Evolutionary conservation across 164 flowering plant genomes (phyloP).

Genomic region (Aristolochia contorta): DNA sequence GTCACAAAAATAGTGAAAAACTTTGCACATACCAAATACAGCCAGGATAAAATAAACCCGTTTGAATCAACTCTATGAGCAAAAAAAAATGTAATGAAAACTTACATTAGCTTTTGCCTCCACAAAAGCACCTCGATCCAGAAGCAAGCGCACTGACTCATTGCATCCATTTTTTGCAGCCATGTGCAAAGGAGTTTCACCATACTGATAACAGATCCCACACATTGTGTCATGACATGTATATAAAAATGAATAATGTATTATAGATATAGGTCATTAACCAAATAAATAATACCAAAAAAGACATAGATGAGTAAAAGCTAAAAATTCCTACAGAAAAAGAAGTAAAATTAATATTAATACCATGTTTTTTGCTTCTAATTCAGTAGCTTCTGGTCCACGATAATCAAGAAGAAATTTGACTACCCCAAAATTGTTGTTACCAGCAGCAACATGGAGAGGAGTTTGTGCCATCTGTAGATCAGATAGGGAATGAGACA

Average conservation of each 20-base stretch:
- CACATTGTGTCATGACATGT: slow-evolving; percentile 2
- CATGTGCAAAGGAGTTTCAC: slow-evolving; percentile 98
- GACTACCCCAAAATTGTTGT: slow-evolving; percentile 57
- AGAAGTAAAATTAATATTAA: background rate
- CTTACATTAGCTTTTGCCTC: slow-evolving; percentile 91
- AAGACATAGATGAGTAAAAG: background rate
- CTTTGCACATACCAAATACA: background rate
- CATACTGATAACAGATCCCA: slow-evolving; percentile 49
- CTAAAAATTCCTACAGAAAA: background rate
- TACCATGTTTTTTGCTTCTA: slow-evolving; percentile 96
- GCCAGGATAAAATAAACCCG: background rate
- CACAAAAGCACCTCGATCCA: slow-evolving; percentile 67
- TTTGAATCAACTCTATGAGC: background rate
- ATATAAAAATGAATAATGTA: background rate
- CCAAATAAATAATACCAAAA: background rate
- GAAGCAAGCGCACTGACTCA: slow-evolving; percentile 70
- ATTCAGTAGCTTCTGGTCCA: slow-evolving; percentile 60
- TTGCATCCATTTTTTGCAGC: slow-evolving; percentile 96
- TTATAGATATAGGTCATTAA: background rate
- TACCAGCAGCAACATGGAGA: slow-evolving; percentile 85
- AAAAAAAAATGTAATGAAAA: slow-evolving; percentile 2
- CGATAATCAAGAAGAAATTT: slow-evolving; percentile 58
- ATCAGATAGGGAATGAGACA: background rate
- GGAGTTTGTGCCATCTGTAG: slow-evolving; percentile 93
- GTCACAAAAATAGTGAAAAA: too few species aligned